Evolutionary conservation across 805 yeast species (phyloP).

Genomic region (Clavispora phyllophila): DNA sequence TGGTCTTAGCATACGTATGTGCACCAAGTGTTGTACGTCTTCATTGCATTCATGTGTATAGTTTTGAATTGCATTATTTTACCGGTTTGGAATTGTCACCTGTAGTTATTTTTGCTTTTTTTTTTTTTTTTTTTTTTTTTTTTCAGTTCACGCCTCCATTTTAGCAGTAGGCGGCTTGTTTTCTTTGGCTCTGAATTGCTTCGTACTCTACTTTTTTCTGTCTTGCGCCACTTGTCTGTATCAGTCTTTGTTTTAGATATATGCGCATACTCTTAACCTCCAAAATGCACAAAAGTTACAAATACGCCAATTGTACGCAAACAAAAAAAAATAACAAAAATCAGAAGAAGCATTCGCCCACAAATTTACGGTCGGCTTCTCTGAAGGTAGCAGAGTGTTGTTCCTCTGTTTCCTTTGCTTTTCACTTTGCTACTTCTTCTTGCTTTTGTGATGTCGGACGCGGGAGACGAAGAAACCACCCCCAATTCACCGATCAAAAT

Average conservation of each 20-base stretch:
- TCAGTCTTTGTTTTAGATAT: no score
- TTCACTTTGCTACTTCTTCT: background rate
- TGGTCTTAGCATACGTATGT: background rate
- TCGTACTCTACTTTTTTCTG: no score
- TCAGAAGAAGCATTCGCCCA: background rate
- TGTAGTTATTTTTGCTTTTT: no score
- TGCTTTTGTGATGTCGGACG: background rate
- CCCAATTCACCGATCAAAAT: background rate
- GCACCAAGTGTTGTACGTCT: background rate
- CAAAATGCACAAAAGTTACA: background rate
- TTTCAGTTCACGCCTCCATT: no score
- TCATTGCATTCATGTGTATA: no score
- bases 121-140: no score
- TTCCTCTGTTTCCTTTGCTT: background rate
- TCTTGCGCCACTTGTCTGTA: background rate
- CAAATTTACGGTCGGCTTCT: background rate
- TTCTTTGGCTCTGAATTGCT: no score
- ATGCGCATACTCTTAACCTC: background rate
- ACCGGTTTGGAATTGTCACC: no score
- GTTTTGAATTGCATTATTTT: no score
- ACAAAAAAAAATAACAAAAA: background rate
- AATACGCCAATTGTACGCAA: background rate
- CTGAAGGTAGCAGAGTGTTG: background rate
- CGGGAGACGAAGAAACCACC: background rate
- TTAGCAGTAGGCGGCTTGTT: no score